Evolutionary conservation across 768 basidiomycete species (phyloP), one percentile per base, ranked within the genome.

Genomic region (Lactifluus pinguis): DNA sequence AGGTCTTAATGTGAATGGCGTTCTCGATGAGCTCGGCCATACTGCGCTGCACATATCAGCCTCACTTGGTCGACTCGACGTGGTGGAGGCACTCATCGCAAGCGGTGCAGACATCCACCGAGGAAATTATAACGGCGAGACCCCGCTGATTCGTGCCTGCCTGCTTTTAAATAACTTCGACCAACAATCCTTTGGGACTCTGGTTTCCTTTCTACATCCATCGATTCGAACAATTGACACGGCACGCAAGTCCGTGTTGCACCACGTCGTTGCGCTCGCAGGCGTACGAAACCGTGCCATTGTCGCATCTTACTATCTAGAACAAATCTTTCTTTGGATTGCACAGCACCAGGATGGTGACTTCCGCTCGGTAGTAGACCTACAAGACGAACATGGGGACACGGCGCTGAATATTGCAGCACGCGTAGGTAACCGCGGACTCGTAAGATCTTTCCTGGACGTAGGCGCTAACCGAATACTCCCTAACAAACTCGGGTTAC

Each of bases 321-420:
- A 95, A 65, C 85, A 87, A 68, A 83, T 98, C 55, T 84, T 98
- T 67, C 79, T 85, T 63, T 92, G 86, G 84, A 83, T 98, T 66
- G 92, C 86, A 17, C 81, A 87, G 59, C 76, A 86, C 61, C 83
- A 92, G 66, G 81, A 79, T 8, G 88, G 86, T 1, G 84, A 87
- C 66, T 93, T 92, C 69, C 79, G 79, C 67, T 85, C 83, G 5
- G 73, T 98, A 53, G 85, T 98, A 11, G 92, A 98, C 72, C 75
- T 95, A 45, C 91, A 92, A 72, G 97, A 99, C 69, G 85, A 90
- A 66, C 87, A 98, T 70, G 97, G 95, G 0, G 97, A 99, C 70
- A 98, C 95, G 0, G 92, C 92, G 7, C 72, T 99, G 68, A 97
- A 97, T 74, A 90, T 98, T 67, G 92, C 95, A 14, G 95, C 95